A percentile compares a stretch with the other conserved stretches of the same genome.
These are phyloP conservation scores for Pestalotiopsis sp. DNA, from an alignment of 2,329 filamentous ascomycete species.

Conservation along the genomic window DNA sequence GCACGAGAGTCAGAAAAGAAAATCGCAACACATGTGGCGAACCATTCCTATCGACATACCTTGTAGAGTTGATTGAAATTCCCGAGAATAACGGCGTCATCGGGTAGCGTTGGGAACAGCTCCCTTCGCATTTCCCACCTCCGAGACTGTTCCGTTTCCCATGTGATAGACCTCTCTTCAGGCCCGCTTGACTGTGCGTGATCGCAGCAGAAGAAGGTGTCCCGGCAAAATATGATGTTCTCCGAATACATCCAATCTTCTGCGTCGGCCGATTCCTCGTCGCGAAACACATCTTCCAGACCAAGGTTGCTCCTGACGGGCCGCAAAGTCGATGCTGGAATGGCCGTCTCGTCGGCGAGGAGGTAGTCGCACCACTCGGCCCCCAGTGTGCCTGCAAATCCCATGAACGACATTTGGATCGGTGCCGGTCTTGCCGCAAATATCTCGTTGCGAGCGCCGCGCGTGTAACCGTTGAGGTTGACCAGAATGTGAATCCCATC, in stretches of 20 bases:
- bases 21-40: not conserved
- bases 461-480: constrained; percentile 97
- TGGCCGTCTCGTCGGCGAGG: constrained; percentile 83
- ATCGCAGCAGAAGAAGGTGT: constrained; percentile 98
- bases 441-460: constrained; percentile 94
- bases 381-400: constrained; percentile 92
- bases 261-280: constrained; percentile 68
- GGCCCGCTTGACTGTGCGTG: constrained; percentile 88
- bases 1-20: not conserved
- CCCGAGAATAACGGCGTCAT: constrained; percentile 87
- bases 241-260: constrained; percentile 95
- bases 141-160: constrained; percentile 80
- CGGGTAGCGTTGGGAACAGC: constrained; percentile 79
- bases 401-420: constrained; percentile 99
- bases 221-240: constrained; percentile 91
- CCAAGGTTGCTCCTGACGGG: constrained; percentile 77
- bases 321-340: constrained; percentile 79
- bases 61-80: constrained; percentile 99
- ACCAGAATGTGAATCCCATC: constrained; percentile 94
- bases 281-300: constrained; percentile 69
- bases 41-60: constrained; percentile 51
- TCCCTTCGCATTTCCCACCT: constrained; percentile 94
- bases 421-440: constrained; percentile 94
- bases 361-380: constrained; percentile 99
- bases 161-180: constrained; percentile 67